phyloP scores from a whole-genome alignment of 352 stramenopile species.

The Synura sp. region DNA sequence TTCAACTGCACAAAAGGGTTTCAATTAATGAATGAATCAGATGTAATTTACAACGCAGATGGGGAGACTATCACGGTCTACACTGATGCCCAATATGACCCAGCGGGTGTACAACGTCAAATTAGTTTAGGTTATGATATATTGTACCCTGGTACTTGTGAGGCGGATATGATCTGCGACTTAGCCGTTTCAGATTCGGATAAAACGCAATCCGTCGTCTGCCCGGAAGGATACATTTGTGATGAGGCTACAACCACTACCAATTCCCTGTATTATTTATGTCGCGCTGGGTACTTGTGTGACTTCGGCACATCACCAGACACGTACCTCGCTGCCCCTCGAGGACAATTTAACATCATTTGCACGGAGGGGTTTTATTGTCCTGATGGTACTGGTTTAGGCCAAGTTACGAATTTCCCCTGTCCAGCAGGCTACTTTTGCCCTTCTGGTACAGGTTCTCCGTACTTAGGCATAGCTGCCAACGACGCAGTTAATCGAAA shows the following conservation, averaged over 20 bases:
- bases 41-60: conserved; percentile 26
- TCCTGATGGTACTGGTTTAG: conserved; percentile 69
- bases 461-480: conserved; percentile 70
- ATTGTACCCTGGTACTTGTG: conserved; percentile 92
- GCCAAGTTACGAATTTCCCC: conserved; percentile 61
- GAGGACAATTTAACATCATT: conserved; percentile 73
- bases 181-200: conserved; percentile 41
- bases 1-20: conserved; percentile 92
- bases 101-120: conserved; percentile 50
- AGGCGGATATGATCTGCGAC: conserved; percentile 90
- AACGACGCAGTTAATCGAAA: conserved; percentile 75
- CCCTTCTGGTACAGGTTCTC: conserved; percentile 81
- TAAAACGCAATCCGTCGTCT: conserved; percentile 73
- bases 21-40: conserved; percentile 61
- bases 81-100: conserved; percentile 48
- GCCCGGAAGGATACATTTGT: conserved; percentile 87
- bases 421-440: conserved; percentile 90
- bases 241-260: conserved; percentile 77
- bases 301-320: conserved; percentile 87
- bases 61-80: conserved; percentile 45
- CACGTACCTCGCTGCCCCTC: conserved; percentile 70
- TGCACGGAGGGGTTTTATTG: conserved; percentile 84
- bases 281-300: conserved; percentile 85
- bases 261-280: conserved; percentile 62
- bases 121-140: conserved; percentile 61